Evolutionary conservation across 805 yeast genomes (phyloP).

Genomic region (Monosporozyma yasuniensis): DNA sequence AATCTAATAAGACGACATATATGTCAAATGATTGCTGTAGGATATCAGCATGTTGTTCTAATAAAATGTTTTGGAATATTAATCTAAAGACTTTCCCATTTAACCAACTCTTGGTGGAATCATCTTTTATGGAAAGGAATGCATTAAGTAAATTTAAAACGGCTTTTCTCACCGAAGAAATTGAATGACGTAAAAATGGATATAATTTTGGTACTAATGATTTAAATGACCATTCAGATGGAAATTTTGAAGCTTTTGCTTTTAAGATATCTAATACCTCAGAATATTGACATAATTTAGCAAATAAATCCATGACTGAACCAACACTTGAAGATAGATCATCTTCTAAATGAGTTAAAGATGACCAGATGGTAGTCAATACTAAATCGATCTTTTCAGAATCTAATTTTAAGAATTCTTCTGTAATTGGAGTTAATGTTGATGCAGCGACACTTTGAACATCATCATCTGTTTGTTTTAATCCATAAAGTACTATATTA

Average conservation of each 20-base stretch:
- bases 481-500: constrained; percentile 77
- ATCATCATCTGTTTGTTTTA: constrained; percentile 77
- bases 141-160: constrained; percentile 74
- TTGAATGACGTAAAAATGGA: constrained; percentile 90
- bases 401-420: constrained; percentile 68
- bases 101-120: constrained; percentile 59
- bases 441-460: constrained; percentile 97
- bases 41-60: constrained; percentile 80
- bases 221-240: constrained; percentile 50
- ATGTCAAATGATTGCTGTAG: constrained; percentile 53
- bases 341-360: constrained; percentile 74
- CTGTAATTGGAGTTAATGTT: constrained; percentile 80
- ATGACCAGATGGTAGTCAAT: constrained; percentile 78
- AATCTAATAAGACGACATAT: constrained; percentile 46
- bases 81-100: constrained; percentile 65
- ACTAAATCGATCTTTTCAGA: constrained; percentile 38
- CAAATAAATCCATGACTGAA: constrained; percentile 87
- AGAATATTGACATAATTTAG: constrained; percentile 74
- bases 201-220: constrained; percentile 79
- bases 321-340: constrained; percentile 94
- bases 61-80: constrained; percentile 74
- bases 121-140: constrained; percentile 53
- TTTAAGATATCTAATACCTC: constrained; percentile 69
- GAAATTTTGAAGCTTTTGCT: constrained; percentile 43
- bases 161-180: constrained; percentile 81